phyloP scores from a whole-genome alignment of 257 asterid species.

The Leptodermis oblonga region DNA sequence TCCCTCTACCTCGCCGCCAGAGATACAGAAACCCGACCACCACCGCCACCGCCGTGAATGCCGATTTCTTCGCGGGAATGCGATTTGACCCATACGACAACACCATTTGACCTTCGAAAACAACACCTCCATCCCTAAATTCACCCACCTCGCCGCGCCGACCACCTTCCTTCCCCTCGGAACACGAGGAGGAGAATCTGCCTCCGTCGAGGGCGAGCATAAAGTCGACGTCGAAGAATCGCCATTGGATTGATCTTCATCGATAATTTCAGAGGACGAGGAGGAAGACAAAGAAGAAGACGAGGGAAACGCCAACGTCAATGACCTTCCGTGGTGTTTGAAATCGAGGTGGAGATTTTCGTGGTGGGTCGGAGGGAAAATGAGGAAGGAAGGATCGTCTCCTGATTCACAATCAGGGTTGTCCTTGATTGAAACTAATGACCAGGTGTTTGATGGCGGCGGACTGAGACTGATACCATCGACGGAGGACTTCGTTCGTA shows the following conservation, averaged over 20 bases:
- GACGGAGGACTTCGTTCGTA: neutral
- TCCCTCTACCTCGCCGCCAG: slow-evolving; percentile 24
- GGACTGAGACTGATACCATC: neutral
- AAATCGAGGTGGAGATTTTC: slow-evolving; percentile 47
- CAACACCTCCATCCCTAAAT: slow-evolving; percentile 32
- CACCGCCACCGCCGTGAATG: slow-evolving; percentile 21
- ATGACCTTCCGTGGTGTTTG: neutral
- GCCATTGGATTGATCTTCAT: slow-evolving; percentile 11
- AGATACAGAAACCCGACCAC: slow-evolving; percentile 19
- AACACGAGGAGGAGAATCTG: slow-evolving; percentile 17
- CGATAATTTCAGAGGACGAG: slow-evolving; percentile 1
- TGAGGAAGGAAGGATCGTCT: neutral
- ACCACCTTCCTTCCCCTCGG: slow-evolving; percentile 6
- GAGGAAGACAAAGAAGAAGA: slow-evolving; percentile 2
- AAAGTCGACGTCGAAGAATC: slow-evolving; percentile 29
- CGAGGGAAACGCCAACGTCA: neutral
- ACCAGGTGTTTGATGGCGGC: slow-evolving; percentile 25
- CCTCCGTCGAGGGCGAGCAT: slow-evolving; percentile 31
- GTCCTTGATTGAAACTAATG: slow-evolving; percentile 50
- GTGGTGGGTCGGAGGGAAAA: slow-evolving; percentile 41
- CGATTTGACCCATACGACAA: slow-evolving; percentile 13
- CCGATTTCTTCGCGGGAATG: slow-evolving; percentile 12
- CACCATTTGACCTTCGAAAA: slow-evolving; percentile 26
- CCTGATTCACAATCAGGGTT: slow-evolving; percentile 2
- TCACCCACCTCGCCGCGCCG: slow-evolving; percentile 14